phyloP scores from a whole-genome alignment of 1,139 yeast genomes.

The Wickerhamomyces sp. region DNA sequence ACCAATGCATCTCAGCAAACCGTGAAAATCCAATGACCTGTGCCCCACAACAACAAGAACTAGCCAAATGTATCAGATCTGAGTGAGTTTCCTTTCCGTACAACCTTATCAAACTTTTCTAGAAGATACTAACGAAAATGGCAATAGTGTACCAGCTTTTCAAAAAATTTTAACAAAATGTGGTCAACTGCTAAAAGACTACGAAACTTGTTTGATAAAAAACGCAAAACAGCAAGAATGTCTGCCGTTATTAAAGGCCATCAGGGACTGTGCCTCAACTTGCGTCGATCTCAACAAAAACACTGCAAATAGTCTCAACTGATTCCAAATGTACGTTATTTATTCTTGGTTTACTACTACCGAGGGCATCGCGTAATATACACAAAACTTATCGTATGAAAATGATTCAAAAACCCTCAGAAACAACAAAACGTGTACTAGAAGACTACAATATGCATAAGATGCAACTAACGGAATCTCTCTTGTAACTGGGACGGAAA shows the following conservation, averaged over 20 bases:
- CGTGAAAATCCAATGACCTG: constrained; percentile 28
- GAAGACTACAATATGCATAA: no score
- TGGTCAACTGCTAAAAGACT: constrained; percentile 23
- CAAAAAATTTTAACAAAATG: constrained; percentile 27
- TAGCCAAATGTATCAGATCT: constrained; percentile 25
- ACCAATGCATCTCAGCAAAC: constrained; percentile 28
- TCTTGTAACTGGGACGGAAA: no score
- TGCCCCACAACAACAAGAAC: constrained; percentile 22
- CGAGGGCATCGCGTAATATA: no score
- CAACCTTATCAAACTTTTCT: no score
- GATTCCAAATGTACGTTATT: not conserved
- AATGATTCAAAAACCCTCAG: no score
- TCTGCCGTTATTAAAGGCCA: constrained; percentile 10
- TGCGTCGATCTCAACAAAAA: constrained; percentile 18
- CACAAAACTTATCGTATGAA: no score
- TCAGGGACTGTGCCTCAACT: constrained; percentile 21
- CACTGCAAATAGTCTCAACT: constrained; percentile 11
- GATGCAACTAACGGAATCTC: no score
- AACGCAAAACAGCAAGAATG: constrained; percentile 18
- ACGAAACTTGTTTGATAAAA: constrained; percentile 26
- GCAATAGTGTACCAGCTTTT: constrained; percentile 28
- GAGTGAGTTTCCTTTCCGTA: constrained; percentile 13
- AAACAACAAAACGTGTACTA: no score
- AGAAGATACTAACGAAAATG: constrained; percentile 5
- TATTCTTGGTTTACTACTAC: not conserved